Percentiles rank a stretch among this genome's conserved stretches.
These are phyloP conservation scores for Entomophthora muscae DNA, from an alignment of 371 early-diverging fungal genomes.

Conservation along the genomic window DNA sequence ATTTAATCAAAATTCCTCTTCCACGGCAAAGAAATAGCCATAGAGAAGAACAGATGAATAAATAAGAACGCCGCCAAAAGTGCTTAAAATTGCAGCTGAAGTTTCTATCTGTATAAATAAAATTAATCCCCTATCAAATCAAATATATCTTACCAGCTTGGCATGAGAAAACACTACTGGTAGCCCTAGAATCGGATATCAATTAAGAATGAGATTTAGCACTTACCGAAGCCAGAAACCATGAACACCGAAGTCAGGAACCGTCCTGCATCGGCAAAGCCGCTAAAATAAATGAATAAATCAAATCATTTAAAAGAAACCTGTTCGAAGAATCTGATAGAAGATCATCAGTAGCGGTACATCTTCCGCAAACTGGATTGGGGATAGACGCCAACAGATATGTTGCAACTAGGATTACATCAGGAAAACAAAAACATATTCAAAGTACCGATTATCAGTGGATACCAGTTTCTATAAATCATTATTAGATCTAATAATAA, in stretches of 20 bases:
- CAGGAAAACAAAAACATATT: neutral
- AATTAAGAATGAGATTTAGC: neutral
- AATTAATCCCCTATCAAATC: neutral
- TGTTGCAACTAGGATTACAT: neutral
- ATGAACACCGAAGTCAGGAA: constrained; percentile 9
- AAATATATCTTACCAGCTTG: neutral
- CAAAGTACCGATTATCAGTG: constrained; percentile 1
- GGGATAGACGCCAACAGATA: constrained; percentile 7
- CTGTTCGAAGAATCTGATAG: constrained; percentile 2
- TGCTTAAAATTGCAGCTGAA: neutral
- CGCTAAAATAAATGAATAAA: neutral
- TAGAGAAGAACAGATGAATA: neutral
- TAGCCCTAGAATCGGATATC: neutral
- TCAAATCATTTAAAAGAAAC: neutral
- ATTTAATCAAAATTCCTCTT: neutral
- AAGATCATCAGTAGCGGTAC: neutral
- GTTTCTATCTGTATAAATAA: neutral
- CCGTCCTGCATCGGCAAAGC: constrained; percentile 8
- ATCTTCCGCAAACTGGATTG: constrained; percentile 2
- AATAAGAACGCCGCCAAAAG: neutral
- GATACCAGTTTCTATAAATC: constrained; percentile 8
- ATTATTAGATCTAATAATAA: neutral
- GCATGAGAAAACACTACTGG: constrained; percentile 4
- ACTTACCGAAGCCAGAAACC: constrained; percentile 9
- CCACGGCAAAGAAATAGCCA: neutral